These are phyloP conservation scores for Zymoseptoria pseudotritici DNA, from an alignment of 2,329 filamentous ascomycete genomes.

Conservation along the genomic window DNA sequence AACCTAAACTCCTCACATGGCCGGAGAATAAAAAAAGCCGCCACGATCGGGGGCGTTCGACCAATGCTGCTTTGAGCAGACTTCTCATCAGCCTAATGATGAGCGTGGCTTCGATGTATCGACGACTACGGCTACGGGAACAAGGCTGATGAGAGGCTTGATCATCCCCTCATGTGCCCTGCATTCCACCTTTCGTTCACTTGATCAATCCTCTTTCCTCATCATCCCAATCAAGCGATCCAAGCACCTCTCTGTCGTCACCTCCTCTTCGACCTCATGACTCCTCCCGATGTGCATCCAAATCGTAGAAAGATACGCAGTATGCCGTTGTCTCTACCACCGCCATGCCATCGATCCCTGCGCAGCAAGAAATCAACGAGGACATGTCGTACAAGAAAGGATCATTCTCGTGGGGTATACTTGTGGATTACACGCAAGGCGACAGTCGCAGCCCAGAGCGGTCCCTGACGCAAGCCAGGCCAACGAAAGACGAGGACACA, in stretches of 20 bases:
- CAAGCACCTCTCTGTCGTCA: neutral
- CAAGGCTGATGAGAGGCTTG: neutral
- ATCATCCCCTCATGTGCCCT: neutral
- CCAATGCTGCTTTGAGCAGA: neutral
- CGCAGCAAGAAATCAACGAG: slow-evolving; percentile 62
- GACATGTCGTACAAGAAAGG: slow-evolving; percentile 65
- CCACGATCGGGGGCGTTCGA: neutral
- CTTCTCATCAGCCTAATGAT: neutral
- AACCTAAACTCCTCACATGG: neutral
- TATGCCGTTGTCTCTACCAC: slow-evolving; percentile 83
- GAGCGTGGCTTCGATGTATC: neutral
- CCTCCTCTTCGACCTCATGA: neutral
- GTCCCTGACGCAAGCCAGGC: slow-evolving; percentile 21
- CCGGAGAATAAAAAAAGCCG: neutral
- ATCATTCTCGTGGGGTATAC: slow-evolving; percentile 77
- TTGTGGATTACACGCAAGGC: slow-evolving; percentile 41
- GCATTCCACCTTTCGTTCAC: neutral
- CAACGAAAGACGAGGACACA: slow-evolving; percentile 2
- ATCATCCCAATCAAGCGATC: neutral
- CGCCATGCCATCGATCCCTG: slow-evolving; percentile 81
- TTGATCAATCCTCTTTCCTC: neutral
- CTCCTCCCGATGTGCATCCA: slow-evolving; percentile 67
- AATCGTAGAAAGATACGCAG: slow-evolving; percentile 76
- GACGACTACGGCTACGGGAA: neutral
- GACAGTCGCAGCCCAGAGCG: slow-evolving; percentile 5